A percentile compares a stretch with the other conserved stretches of the same genome.
These are phyloP conservation scores for Sarocladium strictum DNA, from an alignment of 2,329 filamentous ascomycete species.

Conservation along the genomic window DNA sequence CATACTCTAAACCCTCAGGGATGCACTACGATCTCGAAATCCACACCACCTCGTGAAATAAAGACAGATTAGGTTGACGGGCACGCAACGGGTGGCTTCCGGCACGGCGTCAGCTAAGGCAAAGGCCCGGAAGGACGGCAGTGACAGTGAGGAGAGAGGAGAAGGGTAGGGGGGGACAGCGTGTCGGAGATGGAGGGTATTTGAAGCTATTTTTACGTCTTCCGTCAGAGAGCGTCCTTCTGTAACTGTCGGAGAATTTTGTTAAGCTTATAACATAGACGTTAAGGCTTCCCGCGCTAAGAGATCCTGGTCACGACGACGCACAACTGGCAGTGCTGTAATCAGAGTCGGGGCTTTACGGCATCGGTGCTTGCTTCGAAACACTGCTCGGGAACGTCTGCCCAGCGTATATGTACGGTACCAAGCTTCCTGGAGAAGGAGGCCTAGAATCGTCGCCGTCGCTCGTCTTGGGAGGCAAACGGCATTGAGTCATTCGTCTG, in stretches of 20 bases:
- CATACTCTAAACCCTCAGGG: not conserved
- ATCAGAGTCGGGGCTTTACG: not conserved
- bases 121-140: not conserved
- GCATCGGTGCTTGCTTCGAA: not conserved
- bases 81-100: not conserved
- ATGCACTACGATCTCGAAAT: not conserved
- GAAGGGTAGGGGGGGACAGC: not conserved
- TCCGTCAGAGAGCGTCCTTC: too few species aligned
- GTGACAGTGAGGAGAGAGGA: not conserved
- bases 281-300: not conserved
- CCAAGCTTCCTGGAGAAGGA: slow-evolving; percentile 4
- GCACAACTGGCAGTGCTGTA: too few species aligned
- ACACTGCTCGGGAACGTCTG: not conserved
- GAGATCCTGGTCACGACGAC: too few species aligned
- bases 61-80: slow-evolving; percentile 1
- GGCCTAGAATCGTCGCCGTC: too few species aligned
- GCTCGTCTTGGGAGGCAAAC: too few species aligned
- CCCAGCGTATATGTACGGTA: too few species aligned
- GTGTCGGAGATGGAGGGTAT: not conserved
- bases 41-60: not conserved
- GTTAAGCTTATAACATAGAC: not conserved
- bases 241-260: slow-evolving; percentile 8
- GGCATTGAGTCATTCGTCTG: not conserved
- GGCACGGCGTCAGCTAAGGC: not conserved
- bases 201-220: slow-evolving; percentile 5